A percentile compares a stretch with the other conserved stretches of the same genome.
Conservation (phyloP, 305 asterid genomes). For the Petunia hybrid region DNA sequence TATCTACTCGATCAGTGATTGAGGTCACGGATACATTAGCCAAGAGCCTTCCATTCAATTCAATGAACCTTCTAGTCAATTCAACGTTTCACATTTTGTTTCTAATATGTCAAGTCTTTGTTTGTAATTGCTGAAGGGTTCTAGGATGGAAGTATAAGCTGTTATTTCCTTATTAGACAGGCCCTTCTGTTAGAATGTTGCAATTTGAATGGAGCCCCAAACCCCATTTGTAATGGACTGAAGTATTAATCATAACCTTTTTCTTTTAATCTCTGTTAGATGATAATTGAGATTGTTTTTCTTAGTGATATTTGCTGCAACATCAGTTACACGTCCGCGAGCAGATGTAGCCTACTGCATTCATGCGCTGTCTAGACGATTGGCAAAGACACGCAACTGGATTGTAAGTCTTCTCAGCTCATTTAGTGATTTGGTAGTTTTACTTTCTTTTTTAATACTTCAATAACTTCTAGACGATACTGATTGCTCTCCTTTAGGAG, state of each 20-base stretch:
- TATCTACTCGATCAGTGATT: background rate
- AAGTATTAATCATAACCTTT: conserved; percentile 11
- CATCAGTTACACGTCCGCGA: conserved; percentile 68
- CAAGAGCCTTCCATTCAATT: background rate
- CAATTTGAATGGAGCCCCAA: conserved; percentile 12
- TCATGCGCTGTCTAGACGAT: conserved; percentile 80
- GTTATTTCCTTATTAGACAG: conserved; percentile 13
- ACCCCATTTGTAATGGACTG: background rate
- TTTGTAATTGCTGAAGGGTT: background rate
- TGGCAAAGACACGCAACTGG: conserved; percentile 81
- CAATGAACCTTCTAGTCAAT: background rate
- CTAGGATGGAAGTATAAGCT: background rate
- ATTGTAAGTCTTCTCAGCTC: conserved; percentile 55
- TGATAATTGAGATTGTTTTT: conserved; percentile 20
- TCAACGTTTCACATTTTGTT: background rate
- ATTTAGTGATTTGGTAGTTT: conserved; percentile 23
- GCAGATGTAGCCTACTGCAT: conserved; percentile 95
- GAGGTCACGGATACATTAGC: background rate
- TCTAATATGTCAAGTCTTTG: background rate
- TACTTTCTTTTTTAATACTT: background rate
- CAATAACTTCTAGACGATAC: background rate
- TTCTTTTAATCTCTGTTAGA: conserved; percentile 11
- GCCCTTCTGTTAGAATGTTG: background rate
- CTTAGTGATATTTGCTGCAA: conserved; percentile 74
- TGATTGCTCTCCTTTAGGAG: background rate